Evolutionary conservation across 176 grass and related monocot species (phyloP).

Genomic region (Hordeum marinum): DNA sequence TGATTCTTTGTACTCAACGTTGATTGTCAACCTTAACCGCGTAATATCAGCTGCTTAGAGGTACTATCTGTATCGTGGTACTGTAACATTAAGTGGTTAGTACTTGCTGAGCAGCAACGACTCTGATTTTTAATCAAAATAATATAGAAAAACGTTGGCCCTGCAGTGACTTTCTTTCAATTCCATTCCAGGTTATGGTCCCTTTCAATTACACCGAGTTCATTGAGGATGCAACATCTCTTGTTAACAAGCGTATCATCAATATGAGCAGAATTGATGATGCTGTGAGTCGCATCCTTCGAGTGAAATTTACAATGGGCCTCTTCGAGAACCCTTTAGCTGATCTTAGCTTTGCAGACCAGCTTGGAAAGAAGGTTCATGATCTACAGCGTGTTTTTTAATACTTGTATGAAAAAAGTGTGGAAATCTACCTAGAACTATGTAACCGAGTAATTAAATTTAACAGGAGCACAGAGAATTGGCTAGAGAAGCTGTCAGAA

Average conservation of each 20-base stretch:
- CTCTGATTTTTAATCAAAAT: background rate
- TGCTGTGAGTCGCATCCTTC: conserved; percentile 81
- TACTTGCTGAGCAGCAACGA: background rate
- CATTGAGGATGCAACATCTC: conserved; percentile 64
- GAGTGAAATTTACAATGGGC: conserved; percentile 97
- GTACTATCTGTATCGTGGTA: background rate
- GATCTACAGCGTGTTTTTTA: background rate
- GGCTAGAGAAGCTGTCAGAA: conserved; percentile 96
- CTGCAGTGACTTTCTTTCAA: background rate
- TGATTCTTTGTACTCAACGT: background rate
- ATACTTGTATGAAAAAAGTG: background rate
- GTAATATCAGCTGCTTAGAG: background rate
- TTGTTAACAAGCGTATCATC: conserved; percentile 70
- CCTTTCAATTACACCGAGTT: conserved; percentile 76
- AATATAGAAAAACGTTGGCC: background rate
- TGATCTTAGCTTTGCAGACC: conserved; percentile 83
- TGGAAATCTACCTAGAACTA: conserved; percentile 13
- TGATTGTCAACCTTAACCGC: background rate
- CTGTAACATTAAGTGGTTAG: background rate
- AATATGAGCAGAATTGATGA: conserved; percentile 87
- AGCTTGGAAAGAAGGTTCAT: conserved; percentile 93
- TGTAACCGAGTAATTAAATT: conserved; percentile 20
- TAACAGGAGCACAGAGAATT: conserved; percentile 90
- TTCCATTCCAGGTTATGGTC: conserved; percentile 65
- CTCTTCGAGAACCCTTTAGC: conserved; percentile 86